phyloP scores from a whole-genome alignment of 2,329 filamentous ascomycete species.

The Aschersonia sp. region DNA sequence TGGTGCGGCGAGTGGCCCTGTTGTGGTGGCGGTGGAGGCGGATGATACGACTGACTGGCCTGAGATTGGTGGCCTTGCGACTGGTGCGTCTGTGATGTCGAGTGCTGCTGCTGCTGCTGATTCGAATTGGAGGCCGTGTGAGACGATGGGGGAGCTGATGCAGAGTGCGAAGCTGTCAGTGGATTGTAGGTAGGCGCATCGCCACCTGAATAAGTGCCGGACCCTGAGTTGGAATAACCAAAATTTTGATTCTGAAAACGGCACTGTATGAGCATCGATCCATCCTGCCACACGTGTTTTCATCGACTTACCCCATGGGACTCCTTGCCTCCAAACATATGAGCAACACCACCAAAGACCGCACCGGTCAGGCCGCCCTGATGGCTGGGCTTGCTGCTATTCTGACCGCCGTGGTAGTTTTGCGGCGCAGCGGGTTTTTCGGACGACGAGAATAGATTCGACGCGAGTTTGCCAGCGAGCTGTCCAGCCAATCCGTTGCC shows the following conservation, averaged over 20 bases:
- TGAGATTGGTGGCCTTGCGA: constrained; percentile 6
- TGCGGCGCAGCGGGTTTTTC: constrained; percentile 30
- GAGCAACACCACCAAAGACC: constrained; percentile 39
- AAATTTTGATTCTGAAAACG: constrained; percentile 36
- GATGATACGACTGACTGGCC: constrained; percentile 9
- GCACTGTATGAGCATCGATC: constrained; percentile 4
- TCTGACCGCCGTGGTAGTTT: constrained; percentile 34
- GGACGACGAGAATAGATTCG: constrained; percentile 34
- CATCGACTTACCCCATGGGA: constrained; percentile 9
- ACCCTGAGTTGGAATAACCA: constrained; percentile 44
- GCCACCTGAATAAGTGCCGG: constrained; percentile 44
- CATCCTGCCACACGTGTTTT: not conserved
- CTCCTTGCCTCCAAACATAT: constrained; percentile 36
- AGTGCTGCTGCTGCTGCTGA: constrained; percentile 10
- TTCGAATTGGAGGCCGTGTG: constrained; percentile 12
- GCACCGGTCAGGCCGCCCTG: constrained; percentile 35
- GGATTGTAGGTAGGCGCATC: constrained; percentile 38
- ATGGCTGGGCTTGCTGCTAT: constrained; percentile 19
- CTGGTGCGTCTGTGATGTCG: constrained; percentile 4
- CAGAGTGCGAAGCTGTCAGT: constrained; percentile 13
- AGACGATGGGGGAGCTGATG: constrained; percentile 11
- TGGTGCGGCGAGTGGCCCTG: constrained; percentile 8
- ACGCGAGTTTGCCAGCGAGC: constrained; percentile 41
- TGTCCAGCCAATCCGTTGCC: constrained; percentile 32
- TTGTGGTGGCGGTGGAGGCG: constrained; percentile 5